Base-by-base conservation (phyloP, 306 rosid species). In the Quercus aquifolioides region DNA sequence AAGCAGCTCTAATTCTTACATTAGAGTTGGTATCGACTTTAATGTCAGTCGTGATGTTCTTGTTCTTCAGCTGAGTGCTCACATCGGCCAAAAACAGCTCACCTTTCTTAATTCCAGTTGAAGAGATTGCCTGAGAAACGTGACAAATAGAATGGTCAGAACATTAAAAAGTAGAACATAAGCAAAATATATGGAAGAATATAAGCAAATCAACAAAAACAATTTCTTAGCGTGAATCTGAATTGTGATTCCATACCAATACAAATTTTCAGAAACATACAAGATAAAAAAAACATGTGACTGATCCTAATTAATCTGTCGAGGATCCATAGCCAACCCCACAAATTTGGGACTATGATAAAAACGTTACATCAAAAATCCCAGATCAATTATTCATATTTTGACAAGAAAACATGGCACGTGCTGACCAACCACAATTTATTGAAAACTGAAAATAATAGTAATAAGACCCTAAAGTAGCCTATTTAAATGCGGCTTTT, bases 11-110 rank as follows among this genome's bases (percentile, higher is more conserved):
- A 52, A 55, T 28, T 79, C 97, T 89, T 75, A 95, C 99, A 26
- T 88, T 95, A 51, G 99, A 92, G 85, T 85, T 78, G 17, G 97
- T 87, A 89, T 95, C 99, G 41, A 95, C 97, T 92, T 95, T 92
- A 5, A 95, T 56, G 73, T 90, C 96, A 19, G 99, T 89, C 3
- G 99, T 95, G 91, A 95, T 88, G 85, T 95, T 92, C 84, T 95
- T 95, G 91, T 90, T 91, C 96, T 90, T 92, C 76, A 95, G 74
- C 91, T 91, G 90, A 46, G 92, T 90, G 85, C 82, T 92, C 35
- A 92, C 86, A 83, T 91, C 98, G 0, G 96, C 94, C 87, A 92
- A 69, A 84, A 86, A 82, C n/a, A 78, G 8, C 52, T 92, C 98
- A 18, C 94, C 98, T 71, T 91, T 95, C 93, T 76, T 91, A 19